A percentile compares a stretch with the other conserved stretches of the same genome.
Evolutionary conservation across 805 yeast genomes (phyloP).

Genomic region (Saccharomycopsis fermentans): DNA sequence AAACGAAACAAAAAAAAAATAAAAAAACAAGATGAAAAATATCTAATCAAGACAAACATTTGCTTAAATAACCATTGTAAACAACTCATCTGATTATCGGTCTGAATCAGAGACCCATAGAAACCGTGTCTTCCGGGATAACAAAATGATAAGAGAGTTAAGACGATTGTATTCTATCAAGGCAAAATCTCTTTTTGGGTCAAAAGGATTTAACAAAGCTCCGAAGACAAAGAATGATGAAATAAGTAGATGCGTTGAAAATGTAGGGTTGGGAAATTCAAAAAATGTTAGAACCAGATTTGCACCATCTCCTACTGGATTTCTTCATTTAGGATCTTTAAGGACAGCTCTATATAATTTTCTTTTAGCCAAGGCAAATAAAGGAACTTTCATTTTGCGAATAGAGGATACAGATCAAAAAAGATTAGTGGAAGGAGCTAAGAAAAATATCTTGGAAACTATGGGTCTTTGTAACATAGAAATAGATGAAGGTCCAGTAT

Average conservation of each 20-base stretch:
- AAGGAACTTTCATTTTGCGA: conserved; percentile 72
- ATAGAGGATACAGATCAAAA: conserved; percentile 90
- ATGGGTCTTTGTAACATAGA: conserved; percentile 66
- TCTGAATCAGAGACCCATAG: neutral
- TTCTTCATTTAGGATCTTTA: conserved; percentile 84
- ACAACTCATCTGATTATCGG: too few relatives aligned
- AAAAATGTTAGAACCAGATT: conserved; percentile 55
- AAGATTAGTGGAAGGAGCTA: conserved; percentile 74
- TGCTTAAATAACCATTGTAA: too few relatives aligned
- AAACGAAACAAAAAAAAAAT: too few relatives aligned
- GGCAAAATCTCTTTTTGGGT: neutral
- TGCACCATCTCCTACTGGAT: conserved; percentile 98
- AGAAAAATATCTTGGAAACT: conserved; percentile 63
- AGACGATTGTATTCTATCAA: neutral
- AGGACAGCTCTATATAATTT: conserved; percentile 91
- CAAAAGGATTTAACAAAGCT: neutral
- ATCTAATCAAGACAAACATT: too few relatives aligned
- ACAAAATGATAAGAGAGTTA: neutral
- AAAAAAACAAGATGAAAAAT: too few relatives aligned
- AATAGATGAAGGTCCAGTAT: conserved; percentile 76
- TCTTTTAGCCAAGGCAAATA: conserved; percentile 65
- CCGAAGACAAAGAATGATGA: neutral
- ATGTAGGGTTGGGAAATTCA: neutral
- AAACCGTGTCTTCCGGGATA: neutral
- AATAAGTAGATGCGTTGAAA: neutral